These are phyloP conservation scores for Podaxis sp. DNA, from an alignment of 768 basidiomycete genomes.

Conservation along the genomic window DNA sequence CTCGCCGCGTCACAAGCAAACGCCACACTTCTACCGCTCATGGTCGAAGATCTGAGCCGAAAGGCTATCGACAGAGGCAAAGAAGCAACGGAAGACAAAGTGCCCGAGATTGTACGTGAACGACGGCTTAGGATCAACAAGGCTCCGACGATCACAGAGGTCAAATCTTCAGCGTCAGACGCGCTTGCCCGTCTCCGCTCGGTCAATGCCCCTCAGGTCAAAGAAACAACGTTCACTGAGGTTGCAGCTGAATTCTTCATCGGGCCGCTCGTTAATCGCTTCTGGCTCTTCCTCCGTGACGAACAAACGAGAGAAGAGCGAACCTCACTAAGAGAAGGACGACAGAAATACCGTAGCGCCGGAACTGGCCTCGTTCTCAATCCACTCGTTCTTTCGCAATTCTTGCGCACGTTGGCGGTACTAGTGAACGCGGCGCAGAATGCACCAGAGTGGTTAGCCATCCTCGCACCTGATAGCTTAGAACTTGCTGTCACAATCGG, in stretches of 20 bases:
- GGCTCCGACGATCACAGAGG: conserved; percentile 44
- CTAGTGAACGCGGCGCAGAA: conserved; percentile 82
- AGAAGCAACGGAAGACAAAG: conserved; percentile 47
- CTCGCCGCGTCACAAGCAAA: conserved; percentile 39
- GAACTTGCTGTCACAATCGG: conserved; percentile 84
- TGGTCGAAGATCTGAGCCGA: conserved; percentile 63
- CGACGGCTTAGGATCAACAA: conserved; percentile 67
- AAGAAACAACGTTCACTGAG: conserved; percentile 49
- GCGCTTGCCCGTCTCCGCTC: neutral
- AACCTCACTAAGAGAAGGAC: conserved; percentile 52
- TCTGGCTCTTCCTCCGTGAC: conserved; percentile 92
- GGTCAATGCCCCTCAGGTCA: conserved; percentile 3
- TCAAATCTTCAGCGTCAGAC: conserved; percentile 17
- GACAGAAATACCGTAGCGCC: conserved; percentile 62
- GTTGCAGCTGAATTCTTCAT: conserved; percentile 89
- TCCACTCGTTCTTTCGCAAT: conserved; percentile 72
- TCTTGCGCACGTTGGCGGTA: conserved; percentile 72
- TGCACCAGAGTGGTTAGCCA: conserved; percentile 74
- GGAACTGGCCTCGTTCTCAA: conserved; percentile 84
- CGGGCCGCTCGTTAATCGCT: conserved; percentile 86
- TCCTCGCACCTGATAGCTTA: conserved; percentile 79
- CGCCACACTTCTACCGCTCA: conserved; percentile 44
- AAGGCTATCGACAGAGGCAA: conserved; percentile 61
- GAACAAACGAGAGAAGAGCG: conserved; percentile 75
- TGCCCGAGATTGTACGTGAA: conserved; percentile 68